These are phyloP conservation scores for Domatiomyces globalis DNA, from an alignment of 2,329 filamentous ascomycete species.

Conservation along the genomic window DNA sequence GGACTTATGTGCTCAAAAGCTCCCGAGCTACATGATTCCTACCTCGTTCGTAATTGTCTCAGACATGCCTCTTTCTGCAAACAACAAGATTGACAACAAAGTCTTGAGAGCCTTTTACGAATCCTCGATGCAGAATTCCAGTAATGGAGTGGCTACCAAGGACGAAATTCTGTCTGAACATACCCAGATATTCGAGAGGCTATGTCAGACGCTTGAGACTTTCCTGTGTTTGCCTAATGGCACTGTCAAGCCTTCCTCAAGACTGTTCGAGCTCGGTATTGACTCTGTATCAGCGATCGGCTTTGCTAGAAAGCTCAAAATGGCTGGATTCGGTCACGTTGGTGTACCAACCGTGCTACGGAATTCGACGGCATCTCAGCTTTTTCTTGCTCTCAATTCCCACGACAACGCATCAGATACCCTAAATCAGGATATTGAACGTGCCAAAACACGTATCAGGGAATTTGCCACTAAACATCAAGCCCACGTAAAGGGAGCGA, in stretches of 20 bases:
- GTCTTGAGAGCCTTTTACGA: slow-evolving; percentile 53
- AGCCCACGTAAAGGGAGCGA: slow-evolving; percentile 35
- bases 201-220: slow-evolving; percentile 32
- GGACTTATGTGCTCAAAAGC: slow-evolving; percentile 50
- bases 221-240: slow-evolving; percentile 34
- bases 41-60: slow-evolving; percentile 63
- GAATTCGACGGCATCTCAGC: slow-evolving; percentile 28
- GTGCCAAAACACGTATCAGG: slow-evolving; percentile 46
- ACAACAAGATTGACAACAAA: slow-evolving; percentile 77
- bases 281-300: slow-evolving; percentile 75
- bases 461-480: slow-evolving; percentile 51
- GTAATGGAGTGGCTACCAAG: slow-evolving; percentile 27
- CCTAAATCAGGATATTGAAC: slow-evolving; percentile 21
- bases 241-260: slow-evolving; percentile 42
- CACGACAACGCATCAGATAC: slow-evolving; percentile 2
- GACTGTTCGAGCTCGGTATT: slow-evolving; percentile 71
- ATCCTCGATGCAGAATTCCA: neutral
- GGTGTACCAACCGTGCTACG: slow-evolving; percentile 55
- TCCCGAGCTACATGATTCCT: slow-evolving; percentile 83
- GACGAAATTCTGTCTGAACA: slow-evolving; percentile 23
- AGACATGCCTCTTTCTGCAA: slow-evolving; percentile 64
- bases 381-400: slow-evolving; percentile 34
- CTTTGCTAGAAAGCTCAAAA: slow-evolving; percentile 50
- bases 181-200: slow-evolving; percentile 35
- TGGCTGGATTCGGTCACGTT: slow-evolving; percentile 45